A percentile compares a stretch with the other conserved stretches of the same genome.
Conservation (phyloP, 257 asterid species). For the Solanum stenotomum region DNA sequence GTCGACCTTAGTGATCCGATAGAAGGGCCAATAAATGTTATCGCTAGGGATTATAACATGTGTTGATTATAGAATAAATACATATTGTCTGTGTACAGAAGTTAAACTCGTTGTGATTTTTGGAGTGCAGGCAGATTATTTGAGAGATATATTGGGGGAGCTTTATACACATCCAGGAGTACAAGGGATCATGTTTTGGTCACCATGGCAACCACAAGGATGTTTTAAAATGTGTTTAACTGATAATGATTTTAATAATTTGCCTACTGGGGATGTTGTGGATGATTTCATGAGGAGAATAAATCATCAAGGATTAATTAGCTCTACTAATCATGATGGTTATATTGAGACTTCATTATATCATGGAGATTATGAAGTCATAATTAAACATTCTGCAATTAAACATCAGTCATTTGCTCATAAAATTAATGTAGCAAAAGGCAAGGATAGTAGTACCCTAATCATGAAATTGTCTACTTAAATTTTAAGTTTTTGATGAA, state of each 20-base stretch:
- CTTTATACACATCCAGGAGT: slow-evolving; percentile 16
- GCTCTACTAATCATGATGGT: slow-evolving; percentile 10
- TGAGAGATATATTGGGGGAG: slow-evolving; percentile 18
- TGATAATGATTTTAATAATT: slow-evolving; percentile 17
- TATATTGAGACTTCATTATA: slow-evolving; percentile 13
- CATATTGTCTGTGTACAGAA: slow-evolving; percentile 6
- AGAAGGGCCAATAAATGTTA: background rate
- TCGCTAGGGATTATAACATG: background rate
- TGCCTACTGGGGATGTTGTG: slow-evolving; percentile 23
- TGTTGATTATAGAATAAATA: background rate
- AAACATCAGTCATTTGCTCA: background rate
- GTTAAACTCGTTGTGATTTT: background rate
- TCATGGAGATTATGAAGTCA: slow-evolving; percentile 23
- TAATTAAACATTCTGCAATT: background rate
- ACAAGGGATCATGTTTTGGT: slow-evolving; percentile 23
- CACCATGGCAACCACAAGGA: slow-evolving; percentile 2
- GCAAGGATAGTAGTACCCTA: background rate
- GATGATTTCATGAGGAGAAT: slow-evolving; percentile 15
- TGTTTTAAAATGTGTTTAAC: slow-evolving; percentile 32
- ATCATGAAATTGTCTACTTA: background rate
- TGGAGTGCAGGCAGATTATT: background rate
- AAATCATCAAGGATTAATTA: slow-evolving; percentile 6
- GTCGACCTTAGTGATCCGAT: background rate
- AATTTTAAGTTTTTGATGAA: background rate
- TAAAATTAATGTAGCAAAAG: background rate